Conservation (phyloP, 768 basidiomycete genomes). For the Cubamyces lactineus region DNA sequence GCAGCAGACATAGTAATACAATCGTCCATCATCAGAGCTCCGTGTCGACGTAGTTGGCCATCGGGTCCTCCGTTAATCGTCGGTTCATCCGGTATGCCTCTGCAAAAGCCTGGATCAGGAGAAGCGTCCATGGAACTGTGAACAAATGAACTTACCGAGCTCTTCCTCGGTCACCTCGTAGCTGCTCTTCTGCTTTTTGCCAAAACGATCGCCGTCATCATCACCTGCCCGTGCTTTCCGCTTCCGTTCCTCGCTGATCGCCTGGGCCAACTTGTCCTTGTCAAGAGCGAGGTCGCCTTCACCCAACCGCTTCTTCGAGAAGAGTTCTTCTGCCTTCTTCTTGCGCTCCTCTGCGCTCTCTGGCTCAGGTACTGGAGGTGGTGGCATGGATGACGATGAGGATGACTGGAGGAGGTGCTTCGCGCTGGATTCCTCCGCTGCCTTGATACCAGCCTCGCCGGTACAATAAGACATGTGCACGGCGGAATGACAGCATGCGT, state of each 20-base stretch:
- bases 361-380: constrained; percentile 25
- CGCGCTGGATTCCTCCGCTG: constrained; percentile 74
- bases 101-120: constrained; percentile 38
- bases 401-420: constrained; percentile 61
- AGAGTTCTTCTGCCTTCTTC: constrained; percentile 64
- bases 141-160: constrained; percentile 55
- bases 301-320: constrained; percentile 76
- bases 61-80: constrained; percentile 82
- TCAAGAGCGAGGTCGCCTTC: constrained; percentile 83
- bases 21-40: constrained; percentile 36
- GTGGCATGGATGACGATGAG: constrained; percentile 34
- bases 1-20: constrained; percentile 15
- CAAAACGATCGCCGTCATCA: constrained; percentile 57
- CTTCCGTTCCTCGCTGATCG: constrained; percentile 81
- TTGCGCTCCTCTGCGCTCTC: constrained; percentile 38
- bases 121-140: constrained; percentile 1
- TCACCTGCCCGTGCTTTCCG: constrained; percentile 52
- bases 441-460: constrained; percentile 81
- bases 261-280: constrained; percentile 65
- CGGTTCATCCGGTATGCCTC: constrained; percentile 90
- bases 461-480: constrained; percentile 91
- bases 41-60: constrained; percentile 86
- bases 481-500: constrained; percentile 89
- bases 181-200: constrained; percentile 64
- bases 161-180: constrained; percentile 91